Evolutionary conservation across 1,284 basidiomycete species (phyloP).

Genomic region (Neolentinus lepideus): DNA sequence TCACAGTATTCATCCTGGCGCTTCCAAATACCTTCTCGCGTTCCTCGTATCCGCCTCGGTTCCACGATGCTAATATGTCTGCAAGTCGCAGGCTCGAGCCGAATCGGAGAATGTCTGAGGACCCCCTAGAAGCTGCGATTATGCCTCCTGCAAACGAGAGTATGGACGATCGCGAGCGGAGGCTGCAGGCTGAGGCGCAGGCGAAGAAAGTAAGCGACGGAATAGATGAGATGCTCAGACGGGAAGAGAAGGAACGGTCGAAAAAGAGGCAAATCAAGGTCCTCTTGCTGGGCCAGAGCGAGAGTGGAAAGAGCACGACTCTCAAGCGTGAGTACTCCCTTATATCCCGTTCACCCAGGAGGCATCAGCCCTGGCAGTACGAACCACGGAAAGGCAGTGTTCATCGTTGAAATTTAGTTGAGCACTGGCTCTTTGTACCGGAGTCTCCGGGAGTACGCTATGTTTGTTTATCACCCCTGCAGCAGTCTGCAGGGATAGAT

Average conservation of each 20-base stretch:
- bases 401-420: not conserved
- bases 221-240: constrained; percentile 70
- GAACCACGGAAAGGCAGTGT: not conserved
- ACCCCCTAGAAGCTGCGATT: constrained; percentile 61
- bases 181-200: constrained; percentile 56
- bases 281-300: constrained; percentile 74
- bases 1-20: not conserved
- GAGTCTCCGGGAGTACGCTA: not conserved
- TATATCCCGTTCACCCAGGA: constrained; percentile 1
- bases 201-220: constrained; percentile 67
- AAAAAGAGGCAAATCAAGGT: constrained; percentile 60
- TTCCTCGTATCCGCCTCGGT: not conserved
- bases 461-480: not conserved
- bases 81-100: not conserved
- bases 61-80: not conserved
- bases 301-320: constrained; percentile 77
- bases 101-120: constrained; percentile 16
- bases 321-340: constrained; percentile 64
- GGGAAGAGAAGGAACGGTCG: constrained; percentile 51
- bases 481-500: not conserved
- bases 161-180: constrained; percentile 47
- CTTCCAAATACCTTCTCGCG: not conserved
- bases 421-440: not conserved
- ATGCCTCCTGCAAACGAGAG: constrained; percentile 68
- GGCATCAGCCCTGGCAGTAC: not conserved